These are phyloP conservation scores for Solanum medicagineum DNA, from an alignment of 257 asterid species.

Conservation along the genomic window DNA sequence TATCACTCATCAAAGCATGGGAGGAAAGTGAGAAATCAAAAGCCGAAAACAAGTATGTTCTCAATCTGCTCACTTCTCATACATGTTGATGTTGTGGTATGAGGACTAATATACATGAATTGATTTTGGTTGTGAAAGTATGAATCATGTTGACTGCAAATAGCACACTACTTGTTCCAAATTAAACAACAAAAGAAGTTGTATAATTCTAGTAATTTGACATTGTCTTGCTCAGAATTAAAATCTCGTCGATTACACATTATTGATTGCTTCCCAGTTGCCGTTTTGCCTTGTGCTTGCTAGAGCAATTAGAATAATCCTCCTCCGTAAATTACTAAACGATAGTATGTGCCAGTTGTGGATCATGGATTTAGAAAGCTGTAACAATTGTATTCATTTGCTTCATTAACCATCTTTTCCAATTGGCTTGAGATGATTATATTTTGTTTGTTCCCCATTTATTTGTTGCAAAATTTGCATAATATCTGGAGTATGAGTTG, in stretches of 20 bases:
- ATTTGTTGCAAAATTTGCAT: neutral
- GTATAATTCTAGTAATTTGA: neutral
- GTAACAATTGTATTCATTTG: neutral
- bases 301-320: neutral
- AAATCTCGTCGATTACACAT: neutral
- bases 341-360: neutral
- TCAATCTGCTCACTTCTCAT: neutral
- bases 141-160: neutral
- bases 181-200: neutral
- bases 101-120: neutral
- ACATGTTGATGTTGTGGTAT: neutral
- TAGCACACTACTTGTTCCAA: neutral
- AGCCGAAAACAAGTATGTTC: slow-evolving; percentile 77
- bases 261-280: too few species aligned
- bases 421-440: neutral
- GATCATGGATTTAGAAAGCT: neutral
- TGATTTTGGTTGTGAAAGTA: neutral
- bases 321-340: neutral
- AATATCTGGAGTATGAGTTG: neutral
- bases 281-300: neutral
- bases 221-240: neutral
- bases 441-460: neutral
- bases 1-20: slow-evolving; percentile 79
- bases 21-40: slow-evolving; percentile 92
- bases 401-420: neutral